These are phyloP conservation scores for Solanum chiquidenum DNA, from an alignment of 257 asterid genomes.

Conservation along the genomic window DNA sequence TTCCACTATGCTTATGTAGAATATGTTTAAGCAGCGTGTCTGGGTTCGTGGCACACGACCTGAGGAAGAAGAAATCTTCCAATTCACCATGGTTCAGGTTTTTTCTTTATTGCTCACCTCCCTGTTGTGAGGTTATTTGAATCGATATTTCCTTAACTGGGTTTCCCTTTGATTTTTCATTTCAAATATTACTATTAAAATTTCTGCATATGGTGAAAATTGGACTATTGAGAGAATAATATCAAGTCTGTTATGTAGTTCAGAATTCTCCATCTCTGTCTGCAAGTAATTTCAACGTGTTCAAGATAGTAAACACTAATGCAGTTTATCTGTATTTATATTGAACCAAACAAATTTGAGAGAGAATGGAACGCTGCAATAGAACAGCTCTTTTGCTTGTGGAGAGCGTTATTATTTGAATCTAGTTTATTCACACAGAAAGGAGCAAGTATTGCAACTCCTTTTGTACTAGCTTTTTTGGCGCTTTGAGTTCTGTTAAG, in stretches of 20 bases:
- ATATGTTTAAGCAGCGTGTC: slow-evolving; percentile 66
- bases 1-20: slow-evolving; percentile 27
- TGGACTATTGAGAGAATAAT: neutral
- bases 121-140: neutral
- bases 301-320: neutral
- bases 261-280: neutral
- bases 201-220: neutral
- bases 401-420: neutral
- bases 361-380: neutral
- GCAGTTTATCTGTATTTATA: neutral
- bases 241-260: neutral
- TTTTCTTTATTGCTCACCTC: neutral
- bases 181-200: neutral
- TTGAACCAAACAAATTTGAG: neutral
- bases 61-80: slow-evolving; percentile 81
- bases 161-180: neutral
- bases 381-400: neutral
- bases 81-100: slow-evolving; percentile 85
- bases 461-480: neutral
- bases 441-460: neutral
- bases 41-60: slow-evolving; percentile 90
- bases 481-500: neutral
- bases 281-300: neutral
- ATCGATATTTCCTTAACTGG: neutral
- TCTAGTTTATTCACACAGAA: neutral